These are phyloP conservation scores for Aspergillus niger DNA, from an alignment of 2,329 filamentous ascomycete species.

Conservation along the genomic window DNA sequence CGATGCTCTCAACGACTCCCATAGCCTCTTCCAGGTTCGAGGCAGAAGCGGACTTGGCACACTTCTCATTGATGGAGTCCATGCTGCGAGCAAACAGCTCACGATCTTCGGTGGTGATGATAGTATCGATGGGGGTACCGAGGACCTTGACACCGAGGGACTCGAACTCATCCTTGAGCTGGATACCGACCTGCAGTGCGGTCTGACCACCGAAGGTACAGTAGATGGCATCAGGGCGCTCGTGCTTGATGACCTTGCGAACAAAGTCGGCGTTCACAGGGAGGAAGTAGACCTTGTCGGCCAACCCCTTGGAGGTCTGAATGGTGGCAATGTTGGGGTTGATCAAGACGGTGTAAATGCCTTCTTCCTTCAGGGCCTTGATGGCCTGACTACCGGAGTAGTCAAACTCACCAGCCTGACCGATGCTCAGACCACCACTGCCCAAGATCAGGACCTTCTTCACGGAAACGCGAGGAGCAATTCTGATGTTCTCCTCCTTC, in stretches of 20 bases:
- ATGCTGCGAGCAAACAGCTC: conserved; percentile 97
- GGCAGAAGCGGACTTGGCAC: conserved; percentile 93
- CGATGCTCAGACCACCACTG: conserved; percentile 93
- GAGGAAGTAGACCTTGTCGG: conserved; percentile 98
- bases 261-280: conserved; percentile 97
- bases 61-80: conserved; percentile 97
- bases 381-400: conserved; percentile 98
- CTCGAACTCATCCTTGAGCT: conserved; percentile 97
- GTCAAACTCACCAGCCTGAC: conserved; percentile 97
- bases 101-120: conserved; percentile 97
- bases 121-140: conserved; percentile 94
- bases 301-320: conserved; percentile 95
- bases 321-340: conserved; percentile 99
- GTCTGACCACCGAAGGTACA: conserved; percentile 98
- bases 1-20: conserved; percentile 83
- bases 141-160: conserved; percentile 88
- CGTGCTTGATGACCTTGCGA: conserved; percentile 93
- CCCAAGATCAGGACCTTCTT: conserved; percentile 96
- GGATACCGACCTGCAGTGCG: conserved; percentile 92
- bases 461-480: conserved; percentile 76
- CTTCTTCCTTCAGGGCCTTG: conserved; percentile 96
- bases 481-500: conserved; percentile 72
- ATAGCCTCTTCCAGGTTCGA: conserved; percentile 86
- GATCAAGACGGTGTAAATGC: conserved; percentile 96
- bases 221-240: conserved; percentile 94